Conservation (phyloP, 106 monocot genomes). For the Dioscorea alata region DNA sequence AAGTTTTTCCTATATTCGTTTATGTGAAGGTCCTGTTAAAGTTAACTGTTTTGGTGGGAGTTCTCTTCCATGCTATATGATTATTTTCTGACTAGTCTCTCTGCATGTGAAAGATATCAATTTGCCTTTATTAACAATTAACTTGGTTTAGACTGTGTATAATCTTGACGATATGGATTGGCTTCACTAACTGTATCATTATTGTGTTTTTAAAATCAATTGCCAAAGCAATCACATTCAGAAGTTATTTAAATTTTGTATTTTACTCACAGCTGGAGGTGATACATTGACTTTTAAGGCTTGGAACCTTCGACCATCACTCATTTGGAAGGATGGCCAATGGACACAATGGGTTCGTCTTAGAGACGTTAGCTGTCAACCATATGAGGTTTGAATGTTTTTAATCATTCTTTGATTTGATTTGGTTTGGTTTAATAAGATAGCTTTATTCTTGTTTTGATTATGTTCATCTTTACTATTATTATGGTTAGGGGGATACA, state of each 20-base stretch:
- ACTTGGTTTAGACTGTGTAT: too few species aligned
- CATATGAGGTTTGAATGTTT: conserved; percentile 41
- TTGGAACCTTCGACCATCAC: conserved; percentile 84
- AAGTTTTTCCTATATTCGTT: too few species aligned
- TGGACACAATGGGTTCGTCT: conserved; percentile 65
- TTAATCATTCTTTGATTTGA: not conserved
- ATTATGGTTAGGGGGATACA: conserved; percentile 61
- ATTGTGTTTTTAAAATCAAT: too few species aligned
- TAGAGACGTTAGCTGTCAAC: conserved; percentile 13
- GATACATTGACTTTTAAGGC: conserved; percentile 49
- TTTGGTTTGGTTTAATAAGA: not conserved
- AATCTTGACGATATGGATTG: too few species aligned
- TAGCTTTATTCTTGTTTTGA: not conserved
- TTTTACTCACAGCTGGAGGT: conserved; percentile 27
- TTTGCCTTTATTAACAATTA: too few species aligned
- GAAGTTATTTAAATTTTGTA: too few species aligned
- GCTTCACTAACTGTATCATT: too few species aligned
- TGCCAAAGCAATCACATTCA: not conserved
- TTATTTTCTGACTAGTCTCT: too few species aligned
- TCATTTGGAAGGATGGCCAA: conserved; percentile 83
- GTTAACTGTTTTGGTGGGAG: too few species aligned
- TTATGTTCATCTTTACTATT: not conserved
- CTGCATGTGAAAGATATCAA: too few species aligned
- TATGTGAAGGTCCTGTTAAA: too few species aligned
- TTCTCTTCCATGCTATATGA: too few species aligned